phyloP scores from a whole-genome alignment of 2,329 filamentous ascomycete genomes.

The Cladosporium sp. region DNA sequence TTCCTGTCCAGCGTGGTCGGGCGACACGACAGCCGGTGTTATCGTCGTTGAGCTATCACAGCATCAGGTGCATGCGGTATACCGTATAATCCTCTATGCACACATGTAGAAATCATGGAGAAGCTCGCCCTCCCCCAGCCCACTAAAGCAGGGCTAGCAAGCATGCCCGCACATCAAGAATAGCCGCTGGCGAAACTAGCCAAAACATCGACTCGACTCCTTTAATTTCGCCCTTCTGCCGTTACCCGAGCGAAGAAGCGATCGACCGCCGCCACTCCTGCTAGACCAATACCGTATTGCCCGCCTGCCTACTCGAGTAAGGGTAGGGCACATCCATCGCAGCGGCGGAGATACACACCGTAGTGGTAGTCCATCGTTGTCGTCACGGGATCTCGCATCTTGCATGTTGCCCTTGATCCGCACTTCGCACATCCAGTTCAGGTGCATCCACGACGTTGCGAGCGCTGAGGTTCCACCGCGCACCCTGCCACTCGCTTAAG shows the following conservation, averaged over 20 bases:
- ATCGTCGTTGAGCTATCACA: neutral
- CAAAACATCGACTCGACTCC: conserved; percentile 11
- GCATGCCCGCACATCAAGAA: conserved; percentile 8
- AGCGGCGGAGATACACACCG: neutral
- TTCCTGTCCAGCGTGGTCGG: neutral
- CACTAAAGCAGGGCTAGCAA: conserved; percentile 7
- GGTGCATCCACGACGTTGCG: neutral
- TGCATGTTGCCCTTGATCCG: neutral
- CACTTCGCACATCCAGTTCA: neutral
- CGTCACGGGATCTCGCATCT: conserved; percentile 13
- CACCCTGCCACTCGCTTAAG: conserved; percentile 13
- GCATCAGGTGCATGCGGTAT: neutral
- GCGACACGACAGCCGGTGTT: neutral
- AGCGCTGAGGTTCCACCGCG: conserved; percentile 1
- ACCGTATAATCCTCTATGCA: neutral
- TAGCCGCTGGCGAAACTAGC: conserved; percentile 14
- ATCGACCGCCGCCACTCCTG: neutral
- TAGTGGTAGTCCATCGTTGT: neutral
- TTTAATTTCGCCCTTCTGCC: conserved; percentile 19
- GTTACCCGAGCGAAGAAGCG: conserved; percentile 7
- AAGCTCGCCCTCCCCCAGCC: conserved; percentile 13
- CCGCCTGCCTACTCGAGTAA: conserved; percentile 6
- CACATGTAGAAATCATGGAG: neutral
- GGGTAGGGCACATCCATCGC: neutral
- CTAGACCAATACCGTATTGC: neutral